Evolutionary conservation across 345 rosid genomes (phyloP).

Genomic region (Durio zibethinus): DNA sequence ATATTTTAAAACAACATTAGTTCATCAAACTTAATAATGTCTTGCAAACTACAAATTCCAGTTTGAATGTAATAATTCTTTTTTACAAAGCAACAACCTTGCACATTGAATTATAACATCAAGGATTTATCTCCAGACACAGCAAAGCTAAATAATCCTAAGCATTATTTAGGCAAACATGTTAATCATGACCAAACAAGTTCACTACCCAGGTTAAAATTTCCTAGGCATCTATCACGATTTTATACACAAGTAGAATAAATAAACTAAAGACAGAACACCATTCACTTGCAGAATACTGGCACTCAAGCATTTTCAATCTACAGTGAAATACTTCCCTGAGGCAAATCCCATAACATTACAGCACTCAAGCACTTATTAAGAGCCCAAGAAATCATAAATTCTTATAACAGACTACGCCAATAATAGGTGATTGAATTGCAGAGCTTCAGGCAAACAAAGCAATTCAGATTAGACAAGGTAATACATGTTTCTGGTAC

Average conservation of each 20-base stretch:
- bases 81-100: not conserved
- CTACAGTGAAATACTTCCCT: not conserved
- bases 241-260: not conserved
- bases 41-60: not conserved
- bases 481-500: not conserved
- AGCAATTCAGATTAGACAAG: not conserved
- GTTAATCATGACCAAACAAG: not conserved
- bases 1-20: not conserved
- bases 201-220: not conserved
- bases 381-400: not conserved
- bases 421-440: not conserved
- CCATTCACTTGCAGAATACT: not conserved
- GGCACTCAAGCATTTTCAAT: not conserved
- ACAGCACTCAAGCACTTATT: constrained; percentile 6
- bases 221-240: not conserved
- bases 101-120: not conserved
- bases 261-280: not conserved
- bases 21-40: not conserved
- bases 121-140: not conserved
- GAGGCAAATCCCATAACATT: not conserved
- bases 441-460: not conserved
- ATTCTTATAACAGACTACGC: not conserved
- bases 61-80: not conserved
- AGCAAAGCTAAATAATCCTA: not conserved
- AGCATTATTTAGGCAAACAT: not conserved